Conservation (phyloP, 1,284 basidiomycete genomes). For the Ceratobasidium sp. region DNA sequence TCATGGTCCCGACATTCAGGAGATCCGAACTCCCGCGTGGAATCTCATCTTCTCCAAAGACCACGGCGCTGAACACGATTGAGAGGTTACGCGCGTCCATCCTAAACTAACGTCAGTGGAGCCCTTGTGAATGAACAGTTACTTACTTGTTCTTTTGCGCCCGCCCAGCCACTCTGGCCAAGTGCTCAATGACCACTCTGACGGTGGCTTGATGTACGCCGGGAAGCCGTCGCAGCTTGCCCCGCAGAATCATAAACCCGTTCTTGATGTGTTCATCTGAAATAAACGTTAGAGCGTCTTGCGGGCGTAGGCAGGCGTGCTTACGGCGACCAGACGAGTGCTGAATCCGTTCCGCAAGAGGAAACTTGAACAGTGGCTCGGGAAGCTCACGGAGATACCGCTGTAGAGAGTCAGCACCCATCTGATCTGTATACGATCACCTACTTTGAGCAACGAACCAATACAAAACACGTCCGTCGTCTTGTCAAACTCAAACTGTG, state of each 20-base stretch:
- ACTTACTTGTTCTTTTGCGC: conserved; percentile 74
- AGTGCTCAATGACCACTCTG: conserved; percentile 86
- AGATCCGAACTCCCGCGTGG: conserved; percentile 72
- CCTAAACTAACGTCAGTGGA: conserved; percentile 36
- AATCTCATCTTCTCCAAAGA: conserved; percentile 89
- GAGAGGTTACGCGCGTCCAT: conserved; percentile 93
- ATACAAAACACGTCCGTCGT: conserved; percentile 84
- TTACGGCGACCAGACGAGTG: conserved; percentile 78
- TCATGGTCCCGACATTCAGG: conserved; percentile 70
- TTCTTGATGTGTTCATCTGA: conserved; percentile 73
- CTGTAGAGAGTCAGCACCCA: conserved; percentile 49
- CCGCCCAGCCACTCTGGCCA: conserved; percentile 74
- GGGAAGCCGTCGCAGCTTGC: conserved; percentile 84
- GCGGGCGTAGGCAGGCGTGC: conserved; percentile 39
- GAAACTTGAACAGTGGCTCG: conserved; percentile 41
- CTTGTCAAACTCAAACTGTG: conserved; percentile 78
- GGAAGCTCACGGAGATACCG: conserved; percentile 84
- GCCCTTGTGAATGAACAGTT: neutral
- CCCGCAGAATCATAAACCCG: conserved; percentile 74
- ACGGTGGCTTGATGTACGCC: conserved; percentile 89
- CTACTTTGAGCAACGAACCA: conserved; percentile 89
- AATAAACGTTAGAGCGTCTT: conserved; percentile 21
- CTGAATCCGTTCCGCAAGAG: conserved; percentile 39
- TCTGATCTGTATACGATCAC: conserved; percentile 40
- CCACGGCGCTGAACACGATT: conserved; percentile 82